Base-by-base conservation (phyloP, 345 rosid genomes). In the Eucalyptus polyanthemos region DNA sequence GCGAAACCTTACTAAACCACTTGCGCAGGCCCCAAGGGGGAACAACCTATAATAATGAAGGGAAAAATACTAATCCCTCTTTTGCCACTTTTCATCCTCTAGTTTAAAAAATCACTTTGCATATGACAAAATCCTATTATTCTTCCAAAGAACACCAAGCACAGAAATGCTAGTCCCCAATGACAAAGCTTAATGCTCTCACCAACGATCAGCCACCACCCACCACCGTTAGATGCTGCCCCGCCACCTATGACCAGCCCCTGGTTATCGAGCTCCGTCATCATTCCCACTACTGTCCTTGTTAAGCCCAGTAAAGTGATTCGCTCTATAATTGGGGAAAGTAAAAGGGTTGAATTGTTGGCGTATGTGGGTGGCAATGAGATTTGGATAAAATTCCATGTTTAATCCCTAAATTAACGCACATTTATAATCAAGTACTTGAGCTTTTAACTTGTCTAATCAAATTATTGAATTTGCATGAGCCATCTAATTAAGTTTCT, bases 81-180 rank as follows among this genome's bases (percentile, higher is more conserved):
- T 56, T 56, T 56, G 1, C 62, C 62, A 56, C 62, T 56, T 56
- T 56, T 56, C 62, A 56, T 24, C 62, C 62, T 56, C 62, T 24
- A 56, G 24, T 22, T 54, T 19, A 21, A 54, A 54, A 54, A 54
- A 54, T 8, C 58, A 54, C 58, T 54, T 54, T 8, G 58, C 58
- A 3, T 21, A 54, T 29, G 15, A 62, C 69, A 62, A 65, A 65
- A 65, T 65, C 37, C 19, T 34, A 62, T 50, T 8, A 17, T 8
- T 8, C 37, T n/a, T n/a, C 34, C 19, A 65, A 0, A 29, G 1
- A 29, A 65, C n/a, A 14, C 19, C 2, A n/a, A n/a, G 37, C 5
- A 7, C 37, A 14, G 11, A 65, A 65, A 7, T 14, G 34, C 72
- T 7, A 65, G 37, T 16, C 72, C 72, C 3, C 17, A 14, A 4